Evolutionary conservation across 1,284 basidiomycete genomes (phyloP).

Genomic region (Tremellales sp.): DNA sequence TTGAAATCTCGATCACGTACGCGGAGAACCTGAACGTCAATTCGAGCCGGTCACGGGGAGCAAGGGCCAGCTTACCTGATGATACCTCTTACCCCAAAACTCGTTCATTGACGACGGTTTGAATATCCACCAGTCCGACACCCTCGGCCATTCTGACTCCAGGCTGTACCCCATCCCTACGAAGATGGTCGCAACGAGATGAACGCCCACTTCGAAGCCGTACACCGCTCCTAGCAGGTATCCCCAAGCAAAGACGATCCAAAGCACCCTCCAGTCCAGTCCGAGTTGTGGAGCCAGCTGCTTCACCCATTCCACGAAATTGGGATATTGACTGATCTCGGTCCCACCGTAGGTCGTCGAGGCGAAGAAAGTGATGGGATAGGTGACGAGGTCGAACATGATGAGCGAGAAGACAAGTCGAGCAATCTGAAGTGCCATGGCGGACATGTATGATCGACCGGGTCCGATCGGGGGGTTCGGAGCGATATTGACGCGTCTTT

Average conservation of each 20-base stretch:
- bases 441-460: not conserved
- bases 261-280: not conserved
- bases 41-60: too few relatives aligned
- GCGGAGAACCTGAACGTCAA: too few relatives aligned
- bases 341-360: not conserved
- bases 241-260: not conserved
- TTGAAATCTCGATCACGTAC: too few relatives aligned
- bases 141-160: not conserved
- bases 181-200: not conserved
- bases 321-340: not conserved
- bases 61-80: not conserved
- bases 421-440: not conserved
- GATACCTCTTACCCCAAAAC: not conserved
- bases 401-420: not conserved
- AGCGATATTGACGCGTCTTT: not conserved
- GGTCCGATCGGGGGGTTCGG: not conserved
- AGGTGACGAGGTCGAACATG: not conserved
- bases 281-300: not conserved
- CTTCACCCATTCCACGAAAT: not conserved
- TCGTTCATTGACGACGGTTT: not conserved
- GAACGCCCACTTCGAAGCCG: not conserved
- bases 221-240: not conserved
- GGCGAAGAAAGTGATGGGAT: not conserved
- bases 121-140: not conserved
- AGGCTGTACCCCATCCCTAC: not conserved